Percentiles rank a stretch among this genome's conserved stretches.
Evolutionary conservation across 129 eudicot species (phyloP).

Genomic region (Flaveria robusta): DNA sequence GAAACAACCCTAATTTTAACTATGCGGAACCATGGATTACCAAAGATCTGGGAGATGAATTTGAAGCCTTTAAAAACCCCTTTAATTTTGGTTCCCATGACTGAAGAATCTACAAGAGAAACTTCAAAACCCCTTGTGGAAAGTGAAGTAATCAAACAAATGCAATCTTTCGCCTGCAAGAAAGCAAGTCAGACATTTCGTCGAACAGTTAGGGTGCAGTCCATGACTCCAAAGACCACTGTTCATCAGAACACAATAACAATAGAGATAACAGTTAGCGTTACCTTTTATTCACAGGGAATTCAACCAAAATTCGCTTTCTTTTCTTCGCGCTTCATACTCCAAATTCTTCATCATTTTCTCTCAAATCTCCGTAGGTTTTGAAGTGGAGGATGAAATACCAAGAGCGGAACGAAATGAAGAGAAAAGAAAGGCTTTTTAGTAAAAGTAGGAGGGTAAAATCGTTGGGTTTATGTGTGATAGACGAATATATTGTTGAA

Average conservation of each 20-base stretch:
- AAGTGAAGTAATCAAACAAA: constrained; percentile 22
- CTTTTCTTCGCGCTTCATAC: constrained; percentile 16
- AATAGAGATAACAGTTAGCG: not conserved
- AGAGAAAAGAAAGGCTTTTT: constrained; percentile 18
- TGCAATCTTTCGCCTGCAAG: constrained; percentile 40
- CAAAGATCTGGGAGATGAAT: constrained; percentile 75
- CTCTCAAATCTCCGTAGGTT: not conserved
- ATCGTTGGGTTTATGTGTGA: constrained; percentile 18
- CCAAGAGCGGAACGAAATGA: constrained; percentile 13
- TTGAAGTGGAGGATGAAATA: not conserved
- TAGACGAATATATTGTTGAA: constrained; percentile 25
- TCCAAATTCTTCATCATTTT: constrained; percentile 22
- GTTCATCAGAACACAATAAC: not conserved
- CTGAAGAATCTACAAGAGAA: not conserved
- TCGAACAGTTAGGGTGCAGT: constrained; percentile 38
- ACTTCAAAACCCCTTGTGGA: not conserved
- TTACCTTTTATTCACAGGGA: constrained; percentile 23
- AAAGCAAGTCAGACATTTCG: constrained; percentile 37
- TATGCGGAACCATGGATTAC: constrained; percentile 38
- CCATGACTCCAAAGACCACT: no score
- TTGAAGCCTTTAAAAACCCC: constrained; percentile 80
- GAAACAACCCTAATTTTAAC: constrained; percentile 7
- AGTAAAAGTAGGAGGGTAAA: constrained; percentile 21
- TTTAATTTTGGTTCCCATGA: constrained; percentile 75
- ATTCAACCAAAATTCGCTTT: constrained; percentile 27